Percentiles rank a stretch among this genome's conserved stretches.
phyloP scores from a whole-genome alignment of 2,329 filamentous ascomycete species.

The Chaetothyriales sp. region DNA sequence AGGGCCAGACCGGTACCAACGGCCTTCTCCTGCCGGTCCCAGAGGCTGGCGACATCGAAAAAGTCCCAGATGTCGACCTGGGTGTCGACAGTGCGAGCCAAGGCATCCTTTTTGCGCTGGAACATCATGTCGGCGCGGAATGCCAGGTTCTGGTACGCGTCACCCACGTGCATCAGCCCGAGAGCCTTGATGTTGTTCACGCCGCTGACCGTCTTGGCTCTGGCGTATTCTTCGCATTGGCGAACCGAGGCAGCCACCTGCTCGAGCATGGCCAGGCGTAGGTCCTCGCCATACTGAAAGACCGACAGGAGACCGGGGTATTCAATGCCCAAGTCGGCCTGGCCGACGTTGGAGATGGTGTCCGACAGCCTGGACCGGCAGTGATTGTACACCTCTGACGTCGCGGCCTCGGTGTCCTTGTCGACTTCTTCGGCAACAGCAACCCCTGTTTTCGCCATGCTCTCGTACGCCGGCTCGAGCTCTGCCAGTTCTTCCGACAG shows the following conservation, averaged over 20 bases:
- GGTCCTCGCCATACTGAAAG: slow-evolving; percentile 84
- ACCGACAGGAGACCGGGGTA: slow-evolving; percentile 77
- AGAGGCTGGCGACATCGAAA: slow-evolving; percentile 68
- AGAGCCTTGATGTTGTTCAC: slow-evolving; percentile 81
- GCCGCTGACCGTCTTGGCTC: slow-evolving; percentile 59
- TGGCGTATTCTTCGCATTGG: slow-evolving; percentile 74
- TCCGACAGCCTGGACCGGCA: slow-evolving; percentile 60
- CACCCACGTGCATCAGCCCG: slow-evolving; percentile 74
- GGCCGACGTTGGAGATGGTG: slow-evolving; percentile 66
- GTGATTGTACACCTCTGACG: slow-evolving; percentile 71
- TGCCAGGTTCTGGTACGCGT: slow-evolving; percentile 70
- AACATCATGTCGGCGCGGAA: slow-evolving; percentile 96
- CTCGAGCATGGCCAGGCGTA: slow-evolving; percentile 83
- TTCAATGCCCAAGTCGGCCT: slow-evolving; percentile 63
- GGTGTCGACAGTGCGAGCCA: slow-evolving; percentile 75
- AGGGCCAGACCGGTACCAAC: slow-evolving; percentile 90
- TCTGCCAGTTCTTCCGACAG: slow-evolving; percentile 68
- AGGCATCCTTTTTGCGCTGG: slow-evolving; percentile 61
- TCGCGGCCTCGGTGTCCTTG: slow-evolving; percentile 68
- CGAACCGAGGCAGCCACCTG: slow-evolving; percentile 69
- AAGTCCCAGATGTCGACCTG: slow-evolving; percentile 86
- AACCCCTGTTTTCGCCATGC: slow-evolving; percentile 63
- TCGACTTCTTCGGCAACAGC: slow-evolving; percentile 75
- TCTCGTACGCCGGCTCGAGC: slow-evolving; percentile 72
- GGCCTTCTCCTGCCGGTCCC: slow-evolving; percentile 87